Evolutionary conservation across 2,329 filamentous ascomycete species (phyloP), one percentile per base, ranked within the genome.

Genomic region (Paracamarosporium sp.): DNA sequence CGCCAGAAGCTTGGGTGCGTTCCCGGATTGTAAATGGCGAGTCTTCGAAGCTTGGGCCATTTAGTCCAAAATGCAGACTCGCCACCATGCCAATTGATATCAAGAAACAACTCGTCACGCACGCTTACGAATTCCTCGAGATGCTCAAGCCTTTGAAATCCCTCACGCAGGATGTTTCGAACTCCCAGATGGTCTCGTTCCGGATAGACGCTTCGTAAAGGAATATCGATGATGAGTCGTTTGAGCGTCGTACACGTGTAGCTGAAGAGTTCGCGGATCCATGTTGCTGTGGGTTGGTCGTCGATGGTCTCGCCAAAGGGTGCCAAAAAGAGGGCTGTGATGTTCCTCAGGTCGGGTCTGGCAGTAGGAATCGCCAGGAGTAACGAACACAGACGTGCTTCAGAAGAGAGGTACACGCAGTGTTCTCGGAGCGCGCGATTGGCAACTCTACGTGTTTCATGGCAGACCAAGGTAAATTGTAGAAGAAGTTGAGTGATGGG

Each of bases 91-190:
- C 52, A 60, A 17, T 57, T 53, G 0, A 76, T 59, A 46, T 70
- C 72, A 54, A 83, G 63, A n/a, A 72, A 74, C 5, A 82, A 76
- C 59, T 83, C 82, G 48, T 83, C 81, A 7, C 74, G 75, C 20
- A 82, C 72, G 63, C 79, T 81, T 40, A 80, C 78, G 54, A 85
- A 81, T 61, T 84, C 81, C 55, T 84, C 79, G 8, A 85, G 70
- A 30, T 62, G 69, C 36, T 75, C 68, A 0, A 85, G 75, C 44
- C 75, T 66, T 61, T 73, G 66, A 55, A 85, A 82, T 0, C 80
- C 82, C n/a, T 80, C 74, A 11, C 77, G 76, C 7, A 85, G 74
- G 4, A 76, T 78, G 27, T 67, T 72, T 36, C 76, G 72, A 43
- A 68, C 69, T 17, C 53, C 63, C 0, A 79, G 65, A 55, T 78